Percentiles rank a stretch among this genome's conserved stretches.
phyloP scores from a whole-genome alignment of 345 rosid species.

The Kernera saxatilis region DNA sequence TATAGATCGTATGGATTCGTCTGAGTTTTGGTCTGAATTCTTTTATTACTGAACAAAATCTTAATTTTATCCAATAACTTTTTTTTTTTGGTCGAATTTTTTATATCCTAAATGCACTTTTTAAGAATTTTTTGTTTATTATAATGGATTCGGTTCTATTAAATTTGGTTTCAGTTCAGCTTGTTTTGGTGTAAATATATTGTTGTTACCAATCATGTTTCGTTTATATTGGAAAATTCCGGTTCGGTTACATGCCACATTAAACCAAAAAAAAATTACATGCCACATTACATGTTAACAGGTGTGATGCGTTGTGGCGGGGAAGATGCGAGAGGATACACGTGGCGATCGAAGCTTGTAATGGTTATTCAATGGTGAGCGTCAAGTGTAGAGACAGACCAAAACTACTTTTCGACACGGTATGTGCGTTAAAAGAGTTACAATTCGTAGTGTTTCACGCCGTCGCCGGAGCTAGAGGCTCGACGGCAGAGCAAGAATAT shows the following conservation, averaged over 20 bases:
- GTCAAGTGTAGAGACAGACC: slow-evolving; percentile 69
- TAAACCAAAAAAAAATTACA: too few relatives aligned
- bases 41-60: too few relatives aligned
- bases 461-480: slow-evolving; percentile 57
- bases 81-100: too few relatives aligned
- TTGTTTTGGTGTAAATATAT: not conserved
- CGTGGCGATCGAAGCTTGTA: slow-evolving; percentile 61
- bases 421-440: slow-evolving; percentile 73
- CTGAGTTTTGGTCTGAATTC: too few relatives aligned
- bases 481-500: slow-evolving; percentile 79
- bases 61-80: too few relatives aligned
- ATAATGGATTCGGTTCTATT: too few relatives aligned
- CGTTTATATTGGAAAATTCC: not conserved
- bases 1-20: too few relatives aligned
- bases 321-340: slow-evolving; percentile 49
- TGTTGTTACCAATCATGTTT: not conserved
- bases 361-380: slow-evolving; percentile 69
- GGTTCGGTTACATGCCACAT: not conserved
- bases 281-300: not conserved
- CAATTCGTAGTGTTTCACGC: slow-evolving; percentile 88
- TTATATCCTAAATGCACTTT: too few relatives aligned
- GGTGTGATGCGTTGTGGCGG: slow-evolving; percentile 31
- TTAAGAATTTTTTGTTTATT: too few relatives aligned
- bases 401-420: slow-evolving; percentile 76
- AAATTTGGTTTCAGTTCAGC: too few relatives aligned